Evolutionary conservation across 305 asterid species (phyloP), one percentile per base, ranked within the genome.

Genomic region (Solanum hybrid): DNA sequence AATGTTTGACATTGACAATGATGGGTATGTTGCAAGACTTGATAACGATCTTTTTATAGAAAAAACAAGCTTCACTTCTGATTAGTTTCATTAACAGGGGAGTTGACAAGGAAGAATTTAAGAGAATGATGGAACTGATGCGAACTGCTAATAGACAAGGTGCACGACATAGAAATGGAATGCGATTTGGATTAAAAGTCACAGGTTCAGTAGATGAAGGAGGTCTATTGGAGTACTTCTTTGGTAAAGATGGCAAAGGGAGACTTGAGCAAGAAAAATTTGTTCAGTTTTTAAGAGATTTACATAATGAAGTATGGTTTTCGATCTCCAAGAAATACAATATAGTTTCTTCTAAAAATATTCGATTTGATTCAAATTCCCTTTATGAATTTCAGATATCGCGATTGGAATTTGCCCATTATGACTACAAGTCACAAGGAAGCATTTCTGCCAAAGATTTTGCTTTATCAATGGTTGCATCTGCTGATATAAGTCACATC

Each of bases 91-190:
- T 86, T 46, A 79, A 76, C 96, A 96, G 99, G 90, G 94, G 94
- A 38, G 93, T 97, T 84, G 99, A 97, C 92, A 93, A 92, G 92
- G 87, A 93, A 77, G 99, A 97, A 90, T 96, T 97, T 89, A 93
- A 95, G 94, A 97, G 93, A 93, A 98, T 97, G 94, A 97, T 96
- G 99, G 86, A 94, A 31, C 93, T 96, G 60, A 96, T 97, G 99
- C 96, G 99, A 78, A 91, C 93, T 66, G 94, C 90, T 46, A 95
- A 92, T 92, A 90, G 99, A 90, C 99, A 95, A 92, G 98, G 99
- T 20, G 91, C 98, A 34, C 91, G 92, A 51, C 99, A 97, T 86
- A 93, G 97, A 90, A 96, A 95, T 16, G 99, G 99, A 14, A 89
- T 90, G 94, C 92, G 99, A 86, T 22, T 71, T 4, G 99, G 99